Evolutionary conservation across 164 flowering plant species (phyloP), one percentile per base, ranked within the genome.

Genomic region (Hamamelis virginiana): DNA sequence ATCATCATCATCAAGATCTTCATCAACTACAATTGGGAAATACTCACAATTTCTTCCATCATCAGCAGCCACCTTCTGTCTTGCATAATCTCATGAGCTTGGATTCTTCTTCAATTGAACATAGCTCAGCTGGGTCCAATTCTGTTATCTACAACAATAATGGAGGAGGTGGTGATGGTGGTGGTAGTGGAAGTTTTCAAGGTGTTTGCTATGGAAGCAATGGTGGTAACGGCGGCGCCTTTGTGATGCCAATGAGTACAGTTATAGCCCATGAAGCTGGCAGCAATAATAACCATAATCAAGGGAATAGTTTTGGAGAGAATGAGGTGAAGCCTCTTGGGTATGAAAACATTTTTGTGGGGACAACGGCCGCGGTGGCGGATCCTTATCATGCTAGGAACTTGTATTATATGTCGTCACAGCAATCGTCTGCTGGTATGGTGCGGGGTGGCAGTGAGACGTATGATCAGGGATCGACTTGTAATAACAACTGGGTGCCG

Each of bases 21-120:
- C 72, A 85, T 18, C 82, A 73, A 48, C 83, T 84, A 1, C 92
- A 91, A 53, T 16, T 85, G 48, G 87, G 89, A 10, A 84, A 46
- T 58, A 80, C 85, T 51, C 89, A 86, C 80, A 84, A 84, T 73
- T 90, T 89, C 79, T 82, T 85, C 62, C 91, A 90, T 45, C 64
- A 64, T 27, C 66, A 51, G 46, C 19, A 22, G 41, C 83, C 81
- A 0, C 27, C 8, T 46, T 76, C 85, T 47, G 86, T 83, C 16
- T 60, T 89, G 46, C 87, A 87, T 70, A 89, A 83, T 43, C 77
- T 87, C 48, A 83, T 84, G 86, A 76, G 80, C 76, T 61, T 86
- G 72, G 92, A 87, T 18, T 78, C 86, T 8, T 77, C 87, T 6
- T 78, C 89, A 3, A 55, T 89, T 77, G 93, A 91, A 25, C 90